phyloP scores from a whole-genome alignment of 805 yeast species.

The Candida tammaniensis region DNA sequence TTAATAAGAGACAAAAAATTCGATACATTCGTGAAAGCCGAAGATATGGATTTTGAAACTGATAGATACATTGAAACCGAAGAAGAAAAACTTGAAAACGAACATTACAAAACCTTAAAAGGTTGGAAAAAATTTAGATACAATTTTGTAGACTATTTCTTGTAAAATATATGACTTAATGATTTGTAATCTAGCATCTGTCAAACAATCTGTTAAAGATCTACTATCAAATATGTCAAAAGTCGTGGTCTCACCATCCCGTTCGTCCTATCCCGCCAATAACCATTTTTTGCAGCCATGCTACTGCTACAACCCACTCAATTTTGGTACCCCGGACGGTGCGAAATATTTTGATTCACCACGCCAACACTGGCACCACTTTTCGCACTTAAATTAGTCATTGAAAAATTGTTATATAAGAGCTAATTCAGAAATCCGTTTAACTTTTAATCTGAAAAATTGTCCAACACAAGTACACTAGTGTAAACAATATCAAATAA shows the following conservation, averaged over 20 bases:
- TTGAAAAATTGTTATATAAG: neutral
- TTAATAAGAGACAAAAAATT: slow-evolving; percentile 19
- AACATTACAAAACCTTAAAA: slow-evolving; percentile 33
- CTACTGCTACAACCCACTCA: slow-evolving; percentile 1
- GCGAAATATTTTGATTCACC: too few species aligned
- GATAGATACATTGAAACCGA: slow-evolving; percentile 49
- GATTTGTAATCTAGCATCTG: neutral
- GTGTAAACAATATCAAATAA: too few species aligned
- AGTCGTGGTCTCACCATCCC: neutral
- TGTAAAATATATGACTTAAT: slow-evolving; percentile 13
- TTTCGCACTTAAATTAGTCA: too few species aligned
- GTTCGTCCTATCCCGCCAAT: slow-evolving; percentile 1
- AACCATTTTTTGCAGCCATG: slow-evolving; percentile 1
- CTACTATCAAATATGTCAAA: neutral
- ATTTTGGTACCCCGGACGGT: too few species aligned
- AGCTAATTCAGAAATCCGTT: too few species aligned
- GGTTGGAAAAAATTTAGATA: slow-evolving; percentile 45
- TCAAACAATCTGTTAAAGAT: neutral
- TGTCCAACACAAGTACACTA: too few species aligned
- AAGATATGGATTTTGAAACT: slow-evolving; percentile 53
- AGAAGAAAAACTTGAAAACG: slow-evolving; percentile 44
- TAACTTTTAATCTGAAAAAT: too few species aligned
- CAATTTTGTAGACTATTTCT: slow-evolving; percentile 25
- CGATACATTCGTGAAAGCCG: slow-evolving; percentile 39
- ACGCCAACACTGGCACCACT: too few species aligned